phyloP scores from a whole-genome alignment of 129 eudicot species.

The Lonicera japonica region DNA sequence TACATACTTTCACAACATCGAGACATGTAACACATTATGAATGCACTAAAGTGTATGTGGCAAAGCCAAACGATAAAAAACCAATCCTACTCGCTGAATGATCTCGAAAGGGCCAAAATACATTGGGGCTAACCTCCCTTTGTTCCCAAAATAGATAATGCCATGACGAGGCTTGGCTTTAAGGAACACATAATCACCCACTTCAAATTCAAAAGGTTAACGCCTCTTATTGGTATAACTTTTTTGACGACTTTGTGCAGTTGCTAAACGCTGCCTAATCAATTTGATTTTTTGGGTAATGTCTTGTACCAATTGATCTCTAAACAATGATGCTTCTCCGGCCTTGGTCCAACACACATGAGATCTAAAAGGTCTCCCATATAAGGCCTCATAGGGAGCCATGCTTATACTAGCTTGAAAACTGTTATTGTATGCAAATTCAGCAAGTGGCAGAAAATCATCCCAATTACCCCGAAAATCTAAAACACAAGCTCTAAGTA shows the following conservation, averaged over 20 bases:
- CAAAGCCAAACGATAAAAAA: too few relatives aligned
- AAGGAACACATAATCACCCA: too few relatives aligned
- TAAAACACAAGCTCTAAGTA: neutral
- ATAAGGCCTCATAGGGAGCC: neutral
- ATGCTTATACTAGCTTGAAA: neutral
- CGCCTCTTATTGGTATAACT: neutral
- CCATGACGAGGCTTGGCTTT: too few relatives aligned
- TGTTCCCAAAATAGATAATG: neutral
- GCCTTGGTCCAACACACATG: neutral
- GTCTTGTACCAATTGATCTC: neutral
- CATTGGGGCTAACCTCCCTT: neutral
- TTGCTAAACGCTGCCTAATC: neutral
- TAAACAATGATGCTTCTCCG: neutral
- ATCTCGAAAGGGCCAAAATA: neutral
- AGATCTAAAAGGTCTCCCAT: neutral
- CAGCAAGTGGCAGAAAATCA: neutral
- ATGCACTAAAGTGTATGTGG: too few relatives aligned
- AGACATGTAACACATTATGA: neutral
- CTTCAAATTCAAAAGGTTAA: neutral
- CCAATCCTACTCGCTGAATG: too few relatives aligned
- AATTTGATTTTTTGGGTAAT: neutral
- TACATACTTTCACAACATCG: too few relatives aligned
- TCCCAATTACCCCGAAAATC: neutral
- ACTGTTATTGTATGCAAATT: neutral
- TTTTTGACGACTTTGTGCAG: neutral